These are phyloP conservation scores for Ballota nigra DNA, from an alignment of 257 asterid species.

Conservation along the genomic window DNA sequence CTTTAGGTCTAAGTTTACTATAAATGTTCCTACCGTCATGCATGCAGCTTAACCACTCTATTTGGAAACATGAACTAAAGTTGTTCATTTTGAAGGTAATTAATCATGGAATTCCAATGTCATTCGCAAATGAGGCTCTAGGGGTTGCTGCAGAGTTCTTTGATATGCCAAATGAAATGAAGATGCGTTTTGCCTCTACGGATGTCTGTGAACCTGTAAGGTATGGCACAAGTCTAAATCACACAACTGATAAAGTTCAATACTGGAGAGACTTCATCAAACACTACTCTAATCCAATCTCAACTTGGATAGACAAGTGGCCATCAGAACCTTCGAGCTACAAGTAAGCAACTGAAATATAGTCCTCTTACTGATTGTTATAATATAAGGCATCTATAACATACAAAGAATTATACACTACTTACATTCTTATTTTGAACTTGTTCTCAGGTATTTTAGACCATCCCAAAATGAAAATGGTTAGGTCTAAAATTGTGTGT, in stretches of 20 bases:
- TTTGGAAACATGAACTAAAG: background rate
- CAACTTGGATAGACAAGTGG: slow-evolving; percentile 67
- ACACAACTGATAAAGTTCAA: slow-evolving; percentile 41
- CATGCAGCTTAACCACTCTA: slow-evolving; percentile 18
- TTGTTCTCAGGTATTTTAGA: background rate
- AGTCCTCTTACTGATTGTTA: background rate
- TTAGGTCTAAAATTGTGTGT: background rate
- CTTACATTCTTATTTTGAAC: background rate
- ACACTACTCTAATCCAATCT: slow-evolving; percentile 58
- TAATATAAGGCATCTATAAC: background rate
- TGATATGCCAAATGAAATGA: slow-evolving; percentile 47
- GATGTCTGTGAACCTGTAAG: slow-evolving; percentile 53
- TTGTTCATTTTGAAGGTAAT: slow-evolving; percentile 43
- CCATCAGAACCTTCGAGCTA: slow-evolving; percentile 61
- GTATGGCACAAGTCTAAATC: slow-evolving; percentile 62
- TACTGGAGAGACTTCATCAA: slow-evolving; percentile 80
- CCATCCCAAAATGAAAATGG: background rate
- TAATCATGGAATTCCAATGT: slow-evolving; percentile 56
- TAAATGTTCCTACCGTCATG: background rate
- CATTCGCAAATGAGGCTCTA: slow-evolving; percentile 38
- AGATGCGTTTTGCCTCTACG: slow-evolving; percentile 42
- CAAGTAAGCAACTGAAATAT: slow-evolving; percentile 37
- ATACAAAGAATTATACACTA: background rate
- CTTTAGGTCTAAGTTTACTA: background rate
- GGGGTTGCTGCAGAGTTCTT: slow-evolving; percentile 56